Percentiles rank a stretch among this genome's conserved stretches.
These are phyloP conservation scores for Penicillium sp. DNA, from an alignment of 2,329 filamentous ascomycete genomes.

Conservation along the genomic window DNA sequence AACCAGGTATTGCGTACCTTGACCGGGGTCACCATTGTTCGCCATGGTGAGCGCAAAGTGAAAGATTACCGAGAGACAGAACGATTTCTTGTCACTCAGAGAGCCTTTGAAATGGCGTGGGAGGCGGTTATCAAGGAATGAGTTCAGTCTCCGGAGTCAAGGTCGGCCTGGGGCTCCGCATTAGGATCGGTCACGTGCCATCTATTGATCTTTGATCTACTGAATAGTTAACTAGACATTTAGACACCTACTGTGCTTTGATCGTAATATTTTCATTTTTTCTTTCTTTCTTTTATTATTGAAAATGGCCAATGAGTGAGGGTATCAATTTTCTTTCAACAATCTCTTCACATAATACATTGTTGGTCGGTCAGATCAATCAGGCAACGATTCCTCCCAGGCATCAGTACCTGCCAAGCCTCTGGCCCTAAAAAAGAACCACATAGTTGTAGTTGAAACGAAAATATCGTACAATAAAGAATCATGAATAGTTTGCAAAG, in stretches of 20 bases:
- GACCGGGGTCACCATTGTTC: constrained; percentile 29
- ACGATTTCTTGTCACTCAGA: constrained; percentile 2
- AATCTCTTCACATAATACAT: neutral
- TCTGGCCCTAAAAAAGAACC: neutral
- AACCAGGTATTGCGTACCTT: constrained; percentile 23
- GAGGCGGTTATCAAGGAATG: constrained; percentile 2
- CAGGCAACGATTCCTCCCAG: neutral
- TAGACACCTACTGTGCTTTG: neutral
- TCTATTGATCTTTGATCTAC: neutral
- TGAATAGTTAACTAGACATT: neutral
- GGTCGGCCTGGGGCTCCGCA: constrained; percentile 24
- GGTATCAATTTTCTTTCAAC: neutral
- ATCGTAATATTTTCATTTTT: neutral
- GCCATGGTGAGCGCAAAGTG: constrained; percentile 25
- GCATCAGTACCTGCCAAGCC: neutral
- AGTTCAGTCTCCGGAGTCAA: constrained; percentile 13
- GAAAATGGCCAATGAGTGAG: neutral
- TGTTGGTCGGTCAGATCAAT: neutral
- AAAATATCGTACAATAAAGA: constrained; percentile 7
- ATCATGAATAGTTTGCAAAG: constrained; percentile 43
- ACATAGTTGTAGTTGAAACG: neutral
- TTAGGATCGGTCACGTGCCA: constrained; percentile 19
- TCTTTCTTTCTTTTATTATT: neutral
- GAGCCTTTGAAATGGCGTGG: neutral
- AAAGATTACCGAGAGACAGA: constrained; percentile 1